These are phyloP conservation scores for Tylopilus felleus DNA, from an alignment of 768 basidiomycete genomes.

Conservation along the genomic window DNA sequence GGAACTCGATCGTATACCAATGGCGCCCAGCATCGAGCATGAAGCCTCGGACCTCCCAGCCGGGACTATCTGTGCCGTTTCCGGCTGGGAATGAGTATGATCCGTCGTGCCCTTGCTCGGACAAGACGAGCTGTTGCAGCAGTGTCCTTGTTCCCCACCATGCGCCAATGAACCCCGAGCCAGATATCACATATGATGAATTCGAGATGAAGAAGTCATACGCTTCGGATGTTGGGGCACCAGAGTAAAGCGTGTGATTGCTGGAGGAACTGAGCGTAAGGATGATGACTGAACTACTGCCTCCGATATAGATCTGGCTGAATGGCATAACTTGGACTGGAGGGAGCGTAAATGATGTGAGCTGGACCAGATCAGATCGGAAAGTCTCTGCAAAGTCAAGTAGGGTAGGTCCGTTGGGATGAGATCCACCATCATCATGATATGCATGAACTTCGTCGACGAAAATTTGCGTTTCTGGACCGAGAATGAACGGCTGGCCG, in stretches of 20 bases:
- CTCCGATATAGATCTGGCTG: not conserved
- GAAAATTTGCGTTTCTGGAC: constrained; percentile 31
- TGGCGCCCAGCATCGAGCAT: constrained; percentile 48
- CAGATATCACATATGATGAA: constrained; percentile 31
- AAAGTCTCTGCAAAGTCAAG: constrained; percentile 38
- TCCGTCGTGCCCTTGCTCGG: constrained; percentile 2
- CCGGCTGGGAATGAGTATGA: constrained; percentile 32
- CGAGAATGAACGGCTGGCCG: constrained; percentile 12
- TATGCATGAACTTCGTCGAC: constrained; percentile 33
- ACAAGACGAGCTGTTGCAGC: constrained; percentile 38
- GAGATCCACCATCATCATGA: not conserved
- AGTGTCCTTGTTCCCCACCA: constrained; percentile 47
- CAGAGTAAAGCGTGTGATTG: constrained; percentile 37
- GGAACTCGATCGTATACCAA: constrained; percentile 39
- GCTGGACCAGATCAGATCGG: constrained; percentile 31
- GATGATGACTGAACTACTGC: constrained; percentile 22
- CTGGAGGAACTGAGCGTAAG: constrained; percentile 28
- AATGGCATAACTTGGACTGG: constrained; percentile 21
- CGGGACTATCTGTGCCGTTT: constrained; percentile 37
- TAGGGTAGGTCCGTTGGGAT: constrained; percentile 30
- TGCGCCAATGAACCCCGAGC: constrained; percentile 33
- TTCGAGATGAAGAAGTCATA: constrained; percentile 34
- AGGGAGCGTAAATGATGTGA: constrained; percentile 29
- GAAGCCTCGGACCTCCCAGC: constrained; percentile 44
- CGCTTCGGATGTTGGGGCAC: constrained; percentile 35